A percentile compares a stretch with the other conserved stretches of the same genome.
phyloP scores from a whole-genome alignment of 345 rosid species.

The Eutrema japonicum region DNA sequence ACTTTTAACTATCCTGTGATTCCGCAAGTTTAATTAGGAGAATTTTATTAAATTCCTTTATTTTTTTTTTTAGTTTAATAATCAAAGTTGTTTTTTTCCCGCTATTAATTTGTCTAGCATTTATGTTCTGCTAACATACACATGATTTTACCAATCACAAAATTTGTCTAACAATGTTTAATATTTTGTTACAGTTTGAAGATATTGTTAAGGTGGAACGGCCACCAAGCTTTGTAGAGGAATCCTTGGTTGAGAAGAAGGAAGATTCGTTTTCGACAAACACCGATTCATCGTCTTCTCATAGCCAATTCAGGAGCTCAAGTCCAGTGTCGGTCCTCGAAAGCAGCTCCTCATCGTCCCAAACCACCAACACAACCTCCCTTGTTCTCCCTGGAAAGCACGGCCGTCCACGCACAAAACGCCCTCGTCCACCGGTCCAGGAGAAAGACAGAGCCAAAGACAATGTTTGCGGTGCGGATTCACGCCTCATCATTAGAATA shows the following conservation, averaged over 20 bases:
- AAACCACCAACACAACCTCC: conserved; percentile 45
- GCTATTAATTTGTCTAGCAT: background rate
- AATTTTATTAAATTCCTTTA: no score
- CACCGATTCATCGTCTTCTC: conserved; percentile 53
- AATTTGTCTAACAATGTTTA: conserved; percentile 10
- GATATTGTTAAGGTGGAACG: conserved; percentile 90
- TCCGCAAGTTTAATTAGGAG: no score
- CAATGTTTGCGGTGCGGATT: conserved; percentile 41
- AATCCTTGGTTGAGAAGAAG: conserved; percentile 63
- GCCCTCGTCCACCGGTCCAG: conserved; percentile 76
- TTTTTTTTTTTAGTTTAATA: background rate
- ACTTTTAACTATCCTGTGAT: background rate
- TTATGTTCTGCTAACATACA: conserved; percentile 14
- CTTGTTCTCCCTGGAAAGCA: conserved; percentile 49
- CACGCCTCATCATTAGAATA: conserved; percentile 62
- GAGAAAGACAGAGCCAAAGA: conserved; percentile 56
- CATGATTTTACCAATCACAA: background rate
- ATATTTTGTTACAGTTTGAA: conserved; percentile 63
- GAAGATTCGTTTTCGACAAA: conserved; percentile 46
- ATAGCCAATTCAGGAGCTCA: conserved; percentile 62
- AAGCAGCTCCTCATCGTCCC: conserved; percentile 83
- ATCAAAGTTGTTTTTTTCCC: background rate
- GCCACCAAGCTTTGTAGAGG: conserved; percentile 75
- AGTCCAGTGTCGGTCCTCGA: conserved; percentile 94
- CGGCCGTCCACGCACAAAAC: conserved; percentile 93